A percentile compares a stretch with the other conserved stretches of the same genome.
These are phyloP conservation scores for Suhomyces emberorum DNA, from an alignment of 805 yeast genomes.

Conservation along the genomic window DNA sequence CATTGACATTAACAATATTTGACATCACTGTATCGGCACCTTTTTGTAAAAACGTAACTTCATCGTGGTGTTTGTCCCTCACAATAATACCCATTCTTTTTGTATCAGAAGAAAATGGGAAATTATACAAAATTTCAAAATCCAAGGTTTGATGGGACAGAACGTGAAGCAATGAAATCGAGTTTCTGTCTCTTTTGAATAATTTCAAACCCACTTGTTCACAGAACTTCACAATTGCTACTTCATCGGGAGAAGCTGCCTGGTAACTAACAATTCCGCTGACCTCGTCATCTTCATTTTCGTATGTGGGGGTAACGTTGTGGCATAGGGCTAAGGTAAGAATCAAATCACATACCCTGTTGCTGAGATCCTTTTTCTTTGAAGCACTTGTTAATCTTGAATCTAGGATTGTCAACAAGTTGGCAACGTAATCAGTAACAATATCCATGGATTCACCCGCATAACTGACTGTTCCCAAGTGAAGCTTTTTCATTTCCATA, in stretches of 20 bases:
- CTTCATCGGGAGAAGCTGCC: slow-evolving; percentile 98
- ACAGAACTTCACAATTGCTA: slow-evolving; percentile 92
- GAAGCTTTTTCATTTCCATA: slow-evolving; percentile 92
- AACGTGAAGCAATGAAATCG: slow-evolving; percentile 65
- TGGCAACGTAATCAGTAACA: slow-evolving; percentile 63
- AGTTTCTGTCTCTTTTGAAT: slow-evolving; percentile 75
- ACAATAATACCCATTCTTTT: slow-evolving; percentile 95
- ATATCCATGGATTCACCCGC: slow-evolving; percentile 91
- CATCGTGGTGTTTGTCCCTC: slow-evolving; percentile 58
- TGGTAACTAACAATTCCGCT: slow-evolving; percentile 58
- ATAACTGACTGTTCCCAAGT: slow-evolving; percentile 88
- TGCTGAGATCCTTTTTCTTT: slow-evolving; percentile 64
- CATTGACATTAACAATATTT: slow-evolving; percentile 75
- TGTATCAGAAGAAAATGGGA: slow-evolving; percentile 94
- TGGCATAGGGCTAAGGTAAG: slow-evolving; percentile 91
- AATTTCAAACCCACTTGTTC: slow-evolving; percentile 81
- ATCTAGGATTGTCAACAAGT: slow-evolving; percentile 21
- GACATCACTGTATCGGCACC: slow-evolving; percentile 98
- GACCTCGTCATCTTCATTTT: slow-evolving; percentile 61
- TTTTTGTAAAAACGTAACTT: slow-evolving; percentile 80
- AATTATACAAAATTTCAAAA: slow-evolving; percentile 73
- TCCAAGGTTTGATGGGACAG: slow-evolving; percentile 48
- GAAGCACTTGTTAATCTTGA: slow-evolving; percentile 12
- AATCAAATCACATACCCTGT: slow-evolving; percentile 75
- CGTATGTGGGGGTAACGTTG: slow-evolving; percentile 89